Percentiles rank a stretch among this genome's conserved stretches.
Evolutionary conservation across 2,329 filamentous ascomycete genomes (phyloP).

Genomic region (Pseudogymnoascus sp.): DNA sequence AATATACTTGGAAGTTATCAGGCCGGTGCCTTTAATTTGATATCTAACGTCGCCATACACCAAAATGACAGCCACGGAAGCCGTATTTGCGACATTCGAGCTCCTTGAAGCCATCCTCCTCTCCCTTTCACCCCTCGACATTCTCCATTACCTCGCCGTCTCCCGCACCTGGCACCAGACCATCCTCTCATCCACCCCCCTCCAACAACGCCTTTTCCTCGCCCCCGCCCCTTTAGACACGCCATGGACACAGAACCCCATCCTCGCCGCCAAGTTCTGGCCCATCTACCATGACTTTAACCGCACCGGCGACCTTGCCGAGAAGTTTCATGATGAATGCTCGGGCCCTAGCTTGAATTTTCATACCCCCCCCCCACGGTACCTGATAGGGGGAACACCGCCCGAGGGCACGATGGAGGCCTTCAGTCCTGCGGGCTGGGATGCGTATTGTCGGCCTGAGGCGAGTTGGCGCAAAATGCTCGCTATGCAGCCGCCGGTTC

Average conservation of each 20-base stretch:
- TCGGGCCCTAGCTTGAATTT: not conserved
- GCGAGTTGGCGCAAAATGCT: not conserved
- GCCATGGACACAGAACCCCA: not conserved
- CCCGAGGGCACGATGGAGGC: not conserved
- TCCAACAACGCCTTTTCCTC: not conserved
- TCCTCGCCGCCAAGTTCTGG: not conserved
- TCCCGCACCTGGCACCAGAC: not conserved
- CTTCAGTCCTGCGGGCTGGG: not conserved
- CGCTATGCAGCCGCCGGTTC: not conserved
- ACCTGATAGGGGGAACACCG: not conserved
- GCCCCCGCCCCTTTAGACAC: not conserved
- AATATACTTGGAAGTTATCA: not conserved
- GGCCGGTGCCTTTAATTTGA: not conserved
- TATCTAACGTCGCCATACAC: not conserved
- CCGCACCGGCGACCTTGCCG: not conserved
- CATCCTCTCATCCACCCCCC: not conserved
- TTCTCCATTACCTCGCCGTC: not conserved
- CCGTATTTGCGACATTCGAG: not conserved
- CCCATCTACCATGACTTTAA: not conserved
- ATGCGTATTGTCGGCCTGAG: not conserved
- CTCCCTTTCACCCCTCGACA: not conserved
- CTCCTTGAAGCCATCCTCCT: not conserved
- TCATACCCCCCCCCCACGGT: not conserved
- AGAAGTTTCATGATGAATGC: not conserved
- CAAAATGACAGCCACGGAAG: not conserved